Evolutionary conservation across 2,329 filamentous ascomycete genomes (phyloP).

Genomic region (Neonectria magnoliae): DNA sequence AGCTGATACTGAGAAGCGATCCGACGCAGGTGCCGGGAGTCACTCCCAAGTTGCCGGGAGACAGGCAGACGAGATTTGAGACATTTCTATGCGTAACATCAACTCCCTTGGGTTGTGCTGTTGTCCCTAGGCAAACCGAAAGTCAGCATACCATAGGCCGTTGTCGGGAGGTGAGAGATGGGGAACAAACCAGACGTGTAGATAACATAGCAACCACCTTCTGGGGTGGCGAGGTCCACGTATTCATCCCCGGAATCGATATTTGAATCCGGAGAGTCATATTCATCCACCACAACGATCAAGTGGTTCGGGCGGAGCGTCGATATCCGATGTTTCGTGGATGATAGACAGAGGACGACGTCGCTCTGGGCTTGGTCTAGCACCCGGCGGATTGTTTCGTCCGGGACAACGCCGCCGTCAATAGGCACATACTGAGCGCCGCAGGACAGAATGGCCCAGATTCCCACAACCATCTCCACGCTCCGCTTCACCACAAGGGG

Average conservation of each 20-base stretch:
- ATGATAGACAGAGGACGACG: constrained; percentile 59
- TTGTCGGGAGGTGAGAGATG: background rate
- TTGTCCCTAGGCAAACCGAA: constrained; percentile 54
- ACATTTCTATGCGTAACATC: constrained; percentile 66
- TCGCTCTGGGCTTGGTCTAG: constrained; percentile 56
- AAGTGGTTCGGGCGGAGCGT: constrained; percentile 38
- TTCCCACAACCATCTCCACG: constrained; percentile 66
- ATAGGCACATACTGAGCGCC: constrained; percentile 69
- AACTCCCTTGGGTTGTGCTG: constrained; percentile 67
- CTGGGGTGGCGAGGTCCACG: constrained; percentile 48
- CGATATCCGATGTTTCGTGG: constrained; percentile 48
- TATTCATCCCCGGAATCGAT: constrained; percentile 24
- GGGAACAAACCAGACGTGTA: constrained; percentile 61
- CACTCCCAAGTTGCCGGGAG: constrained; percentile 63
- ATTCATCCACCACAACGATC: constrained; percentile 45
- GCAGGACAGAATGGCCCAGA: constrained; percentile 64
- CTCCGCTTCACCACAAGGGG: constrained; percentile 66
- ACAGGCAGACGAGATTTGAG: constrained; percentile 61
- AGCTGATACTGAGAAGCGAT: constrained; percentile 66
- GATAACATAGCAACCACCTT: constrained; percentile 58
- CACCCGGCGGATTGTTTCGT: constrained; percentile 59
- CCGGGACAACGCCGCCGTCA: constrained; percentile 63
- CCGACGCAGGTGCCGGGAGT: constrained; percentile 61
- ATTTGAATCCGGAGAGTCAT: background rate
- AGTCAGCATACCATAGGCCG: constrained; percentile 6